Conservation (phyloP, 164 flowering plant genomes). For the Aristolochia contorta region DNA sequence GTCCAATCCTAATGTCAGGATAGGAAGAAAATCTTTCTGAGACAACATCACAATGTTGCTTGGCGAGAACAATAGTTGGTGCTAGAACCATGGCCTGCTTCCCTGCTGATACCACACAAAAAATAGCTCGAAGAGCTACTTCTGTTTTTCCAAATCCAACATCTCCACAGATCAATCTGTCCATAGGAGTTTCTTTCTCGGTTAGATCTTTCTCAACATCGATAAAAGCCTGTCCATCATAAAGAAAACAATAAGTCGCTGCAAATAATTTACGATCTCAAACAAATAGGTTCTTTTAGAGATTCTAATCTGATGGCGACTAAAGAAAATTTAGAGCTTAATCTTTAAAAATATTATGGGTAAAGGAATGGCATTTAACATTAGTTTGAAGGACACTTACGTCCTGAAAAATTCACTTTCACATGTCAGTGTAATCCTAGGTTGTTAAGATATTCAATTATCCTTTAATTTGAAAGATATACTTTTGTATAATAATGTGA, state of each 20-base stretch:
- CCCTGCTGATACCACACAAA: slow-evolving; percentile 78
- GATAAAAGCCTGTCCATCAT: slow-evolving; percentile 60
- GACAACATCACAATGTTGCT: slow-evolving; percentile 86
- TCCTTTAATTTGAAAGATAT: no score
- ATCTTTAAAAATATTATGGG: background rate
- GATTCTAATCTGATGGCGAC: no score
- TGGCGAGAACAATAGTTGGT: slow-evolving; percentile 95
- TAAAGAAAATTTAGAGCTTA: no score
- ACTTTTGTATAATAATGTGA: no score
- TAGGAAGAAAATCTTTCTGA: slow-evolving; percentile 70
- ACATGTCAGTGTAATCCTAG: no score
- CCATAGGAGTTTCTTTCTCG: slow-evolving; percentile 96
- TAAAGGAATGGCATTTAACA: background rate
- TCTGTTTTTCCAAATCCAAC: slow-evolving; percentile 99
- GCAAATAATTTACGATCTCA: background rate
- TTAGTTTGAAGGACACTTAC: background rate
- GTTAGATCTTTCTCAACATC: slow-evolving; percentile 93
- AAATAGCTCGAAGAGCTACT: slow-evolving; percentile 92
- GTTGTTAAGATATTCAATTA: no score
- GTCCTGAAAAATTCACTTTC: no score
- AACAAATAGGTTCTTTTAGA: no score
- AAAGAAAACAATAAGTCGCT: background rate
- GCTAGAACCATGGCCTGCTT: slow-evolving; percentile 98
- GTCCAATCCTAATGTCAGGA: slow-evolving; percentile 65
- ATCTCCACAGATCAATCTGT: slow-evolving; percentile 93